Percentiles rank a stretch among this genome's conserved stretches.
Conservation (phyloP, 2,329 filamentous ascomycete genomes). For the Fulvia fulva region DNA sequence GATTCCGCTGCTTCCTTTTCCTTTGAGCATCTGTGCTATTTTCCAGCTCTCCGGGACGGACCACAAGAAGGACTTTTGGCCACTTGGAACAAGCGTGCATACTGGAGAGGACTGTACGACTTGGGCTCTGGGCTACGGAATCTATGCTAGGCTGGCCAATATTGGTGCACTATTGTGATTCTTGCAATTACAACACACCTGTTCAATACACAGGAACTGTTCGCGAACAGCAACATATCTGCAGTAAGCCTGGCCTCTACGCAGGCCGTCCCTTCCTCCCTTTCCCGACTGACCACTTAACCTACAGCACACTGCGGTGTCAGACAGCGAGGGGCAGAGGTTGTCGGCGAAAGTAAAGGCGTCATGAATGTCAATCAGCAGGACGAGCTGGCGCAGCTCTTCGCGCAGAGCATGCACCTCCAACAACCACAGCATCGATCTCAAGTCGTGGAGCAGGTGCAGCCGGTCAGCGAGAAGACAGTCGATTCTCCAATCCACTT, state of each 20-base stretch:
- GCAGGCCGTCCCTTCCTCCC: constrained; percentile 15
- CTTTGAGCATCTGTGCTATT: constrained; percentile 9
- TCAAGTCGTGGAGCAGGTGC: constrained; percentile 14
- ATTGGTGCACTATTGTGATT: constrained; percentile 31
- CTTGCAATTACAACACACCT: constrained; percentile 32
- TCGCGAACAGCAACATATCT: constrained; percentile 43
- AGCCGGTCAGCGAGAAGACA: constrained; percentile 16
- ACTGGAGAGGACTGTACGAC: neutral
- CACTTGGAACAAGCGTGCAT: constrained; percentile 1
- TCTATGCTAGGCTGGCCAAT: constrained; percentile 25
- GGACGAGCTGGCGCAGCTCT: constrained; percentile 77
- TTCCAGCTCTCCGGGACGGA: neutral
- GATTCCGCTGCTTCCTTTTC: constrained; percentile 12
- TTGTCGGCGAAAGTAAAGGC: constrained; percentile 41
- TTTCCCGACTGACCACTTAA: constrained; percentile 21
- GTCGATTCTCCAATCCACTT: constrained; percentile 58
- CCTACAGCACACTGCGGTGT: constrained; percentile 39
- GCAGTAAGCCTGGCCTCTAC: constrained; percentile 41
- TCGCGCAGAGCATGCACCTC: constrained; percentile 71
- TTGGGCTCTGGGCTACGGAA: constrained; percentile 2
- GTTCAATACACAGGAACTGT: constrained; percentile 40
- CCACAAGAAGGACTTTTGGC: constrained; percentile 2
- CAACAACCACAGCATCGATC: constrained; percentile 22
- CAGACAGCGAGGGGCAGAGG: constrained; percentile 41
- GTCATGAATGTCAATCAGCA: constrained; percentile 57